These are phyloP conservation scores for Neckera pumila DNA, from an alignment of 225 moss, liverwort and hornwort species.

Conservation along the genomic window DNA sequence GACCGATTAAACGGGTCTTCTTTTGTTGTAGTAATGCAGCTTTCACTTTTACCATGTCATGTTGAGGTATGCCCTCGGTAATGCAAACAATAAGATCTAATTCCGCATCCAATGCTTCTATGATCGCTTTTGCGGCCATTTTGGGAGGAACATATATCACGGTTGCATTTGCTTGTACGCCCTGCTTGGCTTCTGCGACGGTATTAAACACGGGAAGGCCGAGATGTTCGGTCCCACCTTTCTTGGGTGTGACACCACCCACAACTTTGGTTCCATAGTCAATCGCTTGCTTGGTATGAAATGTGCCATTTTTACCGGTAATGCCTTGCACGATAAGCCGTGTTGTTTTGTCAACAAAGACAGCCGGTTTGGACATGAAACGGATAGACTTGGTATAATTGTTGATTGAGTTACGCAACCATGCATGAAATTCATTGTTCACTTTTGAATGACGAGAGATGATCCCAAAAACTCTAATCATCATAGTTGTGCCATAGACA, in stretches of 20 bases:
- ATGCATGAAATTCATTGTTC: not conserved
- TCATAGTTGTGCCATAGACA: not conserved
- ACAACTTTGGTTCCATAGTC: constrained; percentile 31
- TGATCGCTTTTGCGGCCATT: constrained; percentile 13
- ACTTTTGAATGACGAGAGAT: not conserved
- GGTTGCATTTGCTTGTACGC: constrained; percentile 11
- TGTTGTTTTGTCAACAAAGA: constrained; percentile 38
- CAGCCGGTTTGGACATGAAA: not conserved
- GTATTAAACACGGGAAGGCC: constrained; percentile 24
- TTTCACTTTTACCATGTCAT: constrained; percentile 33
- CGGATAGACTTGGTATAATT: not conserved
- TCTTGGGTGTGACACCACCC: constrained; percentile 24
- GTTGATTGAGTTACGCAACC: not conserved
- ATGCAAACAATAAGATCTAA: constrained; percentile 36
- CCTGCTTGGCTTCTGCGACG: constrained; percentile 2
- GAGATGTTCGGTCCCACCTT: constrained; percentile 26
- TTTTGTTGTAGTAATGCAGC: constrained; percentile 2
- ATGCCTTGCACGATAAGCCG: constrained; percentile 32
- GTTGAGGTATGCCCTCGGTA: constrained; percentile 25
- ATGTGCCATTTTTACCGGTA: constrained; percentile 30
- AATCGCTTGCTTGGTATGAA: constrained; percentile 25
- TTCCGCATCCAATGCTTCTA: constrained; percentile 32
- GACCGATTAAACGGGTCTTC: constrained; percentile 12
- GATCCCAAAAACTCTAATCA: not conserved
- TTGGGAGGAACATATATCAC: constrained; percentile 32